Evolutionary conservation across 2,329 filamentous ascomycete genomes (phyloP).

Genomic region (Immersiporthe knoxdaviesiana): DNA sequence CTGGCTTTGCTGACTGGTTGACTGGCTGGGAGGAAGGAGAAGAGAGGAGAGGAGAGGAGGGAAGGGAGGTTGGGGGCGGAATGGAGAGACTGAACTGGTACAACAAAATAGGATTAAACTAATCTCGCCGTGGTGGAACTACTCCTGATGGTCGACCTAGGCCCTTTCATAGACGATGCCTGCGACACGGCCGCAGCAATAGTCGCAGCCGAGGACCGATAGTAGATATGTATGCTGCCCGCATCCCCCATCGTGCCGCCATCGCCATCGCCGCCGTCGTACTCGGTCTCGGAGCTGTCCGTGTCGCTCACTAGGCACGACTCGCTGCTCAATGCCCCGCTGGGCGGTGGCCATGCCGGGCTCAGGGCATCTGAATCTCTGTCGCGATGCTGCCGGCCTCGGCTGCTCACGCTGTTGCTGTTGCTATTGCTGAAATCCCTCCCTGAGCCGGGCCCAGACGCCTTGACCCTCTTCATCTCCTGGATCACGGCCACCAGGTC

Average conservation of each 20-base stretch:
- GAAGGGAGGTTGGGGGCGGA: too few relatives aligned
- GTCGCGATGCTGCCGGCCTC: background rate
- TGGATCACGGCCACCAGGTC: constrained; percentile 15
- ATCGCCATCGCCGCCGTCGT: background rate
- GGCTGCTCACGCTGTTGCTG: background rate
- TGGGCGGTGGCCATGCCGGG: constrained; percentile 9
- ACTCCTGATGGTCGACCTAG: constrained; percentile 1
- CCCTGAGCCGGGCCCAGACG: background rate
- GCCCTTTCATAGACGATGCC: constrained; percentile 5
- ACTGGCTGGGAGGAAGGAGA: too few relatives aligned
- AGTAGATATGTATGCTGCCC: constrained; percentile 20
- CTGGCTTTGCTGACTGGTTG: too few relatives aligned
- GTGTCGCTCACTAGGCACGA: constrained; percentile 3
- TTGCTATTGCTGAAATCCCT: background rate
- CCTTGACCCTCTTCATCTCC: constrained; percentile 9
- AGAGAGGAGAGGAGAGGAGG: background rate
- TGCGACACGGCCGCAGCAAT: constrained; percentile 20
- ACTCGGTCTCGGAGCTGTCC: constrained; percentile 13
- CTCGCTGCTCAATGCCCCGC: background rate
- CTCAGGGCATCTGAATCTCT: constrained; percentile 4
- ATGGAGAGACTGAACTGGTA: background rate
- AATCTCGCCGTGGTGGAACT: constrained; percentile 14
- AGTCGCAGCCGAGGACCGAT: constrained; percentile 17
- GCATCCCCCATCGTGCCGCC: constrained; percentile 2
- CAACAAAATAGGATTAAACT: constrained; percentile 5